Base-by-base conservation (phyloP, 2,329 filamentous ascomycete genomes). In the Epichloe coenophiala region DNA sequence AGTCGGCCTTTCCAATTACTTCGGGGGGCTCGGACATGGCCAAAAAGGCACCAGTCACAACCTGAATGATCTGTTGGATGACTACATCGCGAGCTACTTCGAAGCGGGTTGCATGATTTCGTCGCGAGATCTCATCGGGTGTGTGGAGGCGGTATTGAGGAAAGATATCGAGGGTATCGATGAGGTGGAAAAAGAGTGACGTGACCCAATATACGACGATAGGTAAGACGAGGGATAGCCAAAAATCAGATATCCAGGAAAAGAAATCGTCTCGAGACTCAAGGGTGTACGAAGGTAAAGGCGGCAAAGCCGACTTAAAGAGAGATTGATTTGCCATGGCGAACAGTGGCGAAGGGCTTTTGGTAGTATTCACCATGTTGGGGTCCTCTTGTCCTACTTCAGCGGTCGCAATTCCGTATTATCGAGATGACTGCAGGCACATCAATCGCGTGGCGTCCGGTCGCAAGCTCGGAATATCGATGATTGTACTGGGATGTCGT, bases 81-180 rank as follows among this genome's bases (percentile, higher is more conserved):
- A 97, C 71, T 58, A 97, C 91, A 72, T 97, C 91, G 65, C 87
- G 83, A 55, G 91, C 80, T 3, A 95, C 89, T 61, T 96, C 84
- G 70, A 79, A 87, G 55, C 88, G 81, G 45, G 86, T 80, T 49
- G 88, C 91, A 62, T 88, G 88, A 68, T 96, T 96, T 60, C 90
- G 81, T 67, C 88, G 87, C 37, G 83, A 65, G 55, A 97, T 85
- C 68, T 97, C 91, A 48, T 88, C 89, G 13, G 93, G 93, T 0
- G 93, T 97, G 70, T 98, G 93, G 41, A 98, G 76, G 55, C 93
- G 85, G 70, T 97, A 96, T 61, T 94, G 81, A 17, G 90, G 84
- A 65, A 91, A 95, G 38, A 91, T 71, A 66, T 96, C 88, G 69
- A 83, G 83, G 52, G 82, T 73, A 69, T 98, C 93, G 61, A 97